A percentile compares a stretch with the other conserved stretches of the same genome.
Evolutionary conservation across 768 basidiomycete genomes (phyloP).

Genomic region (Lentinus tigrinus): DNA sequence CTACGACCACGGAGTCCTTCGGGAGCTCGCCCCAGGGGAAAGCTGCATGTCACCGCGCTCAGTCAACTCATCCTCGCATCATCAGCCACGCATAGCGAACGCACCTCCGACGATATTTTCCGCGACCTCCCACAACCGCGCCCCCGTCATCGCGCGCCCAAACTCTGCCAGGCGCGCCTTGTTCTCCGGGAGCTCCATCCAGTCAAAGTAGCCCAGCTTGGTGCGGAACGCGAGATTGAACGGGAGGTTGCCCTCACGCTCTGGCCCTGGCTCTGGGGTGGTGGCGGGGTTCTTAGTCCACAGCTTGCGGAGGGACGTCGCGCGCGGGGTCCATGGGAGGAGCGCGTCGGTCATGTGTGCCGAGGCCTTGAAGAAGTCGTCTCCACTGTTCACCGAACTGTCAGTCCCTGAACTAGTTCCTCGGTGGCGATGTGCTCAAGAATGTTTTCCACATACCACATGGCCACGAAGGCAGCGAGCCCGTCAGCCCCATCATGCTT

Average conservation of each 20-base stretch:
- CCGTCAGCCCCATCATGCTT: slow-evolving; percentile 69
- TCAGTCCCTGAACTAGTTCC: no score
- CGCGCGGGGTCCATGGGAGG: slow-evolving; percentile 4
- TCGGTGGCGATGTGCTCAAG: no score
- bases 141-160: slow-evolving; percentile 69
- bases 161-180: slow-evolving; percentile 54
- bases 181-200: slow-evolving; percentile 61
- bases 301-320: not conserved
- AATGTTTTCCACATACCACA: no score
- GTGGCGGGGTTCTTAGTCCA: not conserved
- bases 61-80: not conserved
- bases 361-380: slow-evolving; percentile 7
- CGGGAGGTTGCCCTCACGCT: not conserved
- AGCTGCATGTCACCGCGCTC: not conserved
- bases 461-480: slow-evolving; percentile 63
- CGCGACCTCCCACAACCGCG: slow-evolving; percentile 33
- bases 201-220: slow-evolving; percentile 27
- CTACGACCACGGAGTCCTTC: slow-evolving; percentile 9
- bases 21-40: slow-evolving; percentile 18
- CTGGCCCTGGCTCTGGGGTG: not conserved
- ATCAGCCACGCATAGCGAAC: not conserved
- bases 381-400: not conserved
- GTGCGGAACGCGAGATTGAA: slow-evolving; percentile 13
- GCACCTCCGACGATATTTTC: slow-evolving; percentile 7
- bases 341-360: slow-evolving; percentile 9